Evolutionary conservation across 345 rosid genomes (phyloP).

Genomic region (Durio zibethinus): DNA sequence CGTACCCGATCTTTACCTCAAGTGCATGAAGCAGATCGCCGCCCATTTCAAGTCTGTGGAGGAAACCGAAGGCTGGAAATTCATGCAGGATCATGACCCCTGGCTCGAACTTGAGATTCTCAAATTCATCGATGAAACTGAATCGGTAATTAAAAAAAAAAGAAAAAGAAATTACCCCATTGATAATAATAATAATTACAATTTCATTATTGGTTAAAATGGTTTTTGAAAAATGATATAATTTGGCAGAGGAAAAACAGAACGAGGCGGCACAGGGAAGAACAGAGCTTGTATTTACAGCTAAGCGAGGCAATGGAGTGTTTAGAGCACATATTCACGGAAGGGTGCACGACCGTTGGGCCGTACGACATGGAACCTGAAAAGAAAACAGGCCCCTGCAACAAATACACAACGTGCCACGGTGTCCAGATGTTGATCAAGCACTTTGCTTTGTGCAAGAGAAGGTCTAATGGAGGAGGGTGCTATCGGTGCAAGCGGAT

Average conservation of each 20-base stretch:
- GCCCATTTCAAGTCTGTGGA: constrained; percentile 51
- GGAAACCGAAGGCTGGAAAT: constrained; percentile 75
- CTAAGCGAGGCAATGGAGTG: constrained; percentile 85
- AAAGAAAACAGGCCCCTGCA: constrained; percentile 40
- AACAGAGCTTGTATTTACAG: constrained; percentile 57
- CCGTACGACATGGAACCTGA: constrained; percentile 42
- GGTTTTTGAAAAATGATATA: not conserved
- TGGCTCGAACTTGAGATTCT: constrained; percentile 73
- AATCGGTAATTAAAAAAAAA: constrained; percentile 41
- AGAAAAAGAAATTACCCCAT: not conserved
- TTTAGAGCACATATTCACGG: constrained; percentile 79
- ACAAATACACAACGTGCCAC: constrained; percentile 56
- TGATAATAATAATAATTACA: not conserved
- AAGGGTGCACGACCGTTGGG: constrained; percentile 76
- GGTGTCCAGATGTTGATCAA: constrained; percentile 69
- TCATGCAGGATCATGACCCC: constrained; percentile 71
- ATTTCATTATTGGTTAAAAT: not conserved
- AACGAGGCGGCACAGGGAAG: constrained; percentile 42
- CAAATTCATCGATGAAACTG: constrained; percentile 73
- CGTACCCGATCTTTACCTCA: constrained; percentile 65
- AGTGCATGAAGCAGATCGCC: constrained; percentile 52
- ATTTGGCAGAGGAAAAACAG: constrained; percentile 67
- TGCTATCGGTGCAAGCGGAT: constrained; percentile 74
- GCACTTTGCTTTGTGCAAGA: constrained; percentile 66
- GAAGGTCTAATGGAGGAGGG: constrained; percentile 48